Base-by-base conservation (phyloP, 805 yeast species). In the Sporopachydermia lactativora region DNA sequence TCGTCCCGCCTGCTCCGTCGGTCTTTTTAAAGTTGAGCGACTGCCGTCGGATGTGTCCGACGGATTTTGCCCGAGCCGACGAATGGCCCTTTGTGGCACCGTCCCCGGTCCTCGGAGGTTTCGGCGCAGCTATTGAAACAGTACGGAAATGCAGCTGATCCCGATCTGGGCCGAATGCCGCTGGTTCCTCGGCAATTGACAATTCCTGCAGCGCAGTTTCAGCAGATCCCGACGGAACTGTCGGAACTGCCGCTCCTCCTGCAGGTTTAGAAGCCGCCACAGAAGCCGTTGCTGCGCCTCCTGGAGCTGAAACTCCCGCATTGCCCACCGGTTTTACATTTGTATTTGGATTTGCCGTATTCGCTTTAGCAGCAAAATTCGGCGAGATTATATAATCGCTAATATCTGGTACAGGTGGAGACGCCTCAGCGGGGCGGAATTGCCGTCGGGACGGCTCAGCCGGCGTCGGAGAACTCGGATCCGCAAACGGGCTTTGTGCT, bases 31-130 rank as follows among this genome's bases (percentile, higher is more conserved):
- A 36, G 28, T 14, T 17, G 34, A 68, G 57, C 4, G 81, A 70
- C 44, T 76, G 79, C 49, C 75, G 77, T 52, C 83, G 71, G 15
- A 74, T 70, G 55, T 83, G 89, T n/a, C 88, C 86, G 39, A 83
- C 76, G 15, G 94, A 81, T 54, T 81, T 84, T 2, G 94, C 94
- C 51, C 95, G 72, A 1, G 94, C 94, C 11, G 85, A 75, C 31
- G 95, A 94, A 57, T 83, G 95, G 45, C 64, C 61, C 45, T 59
- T 66, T 37, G 58, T 43, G 15, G 43, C 39, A 19, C 43, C 45
- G 36, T 39, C 35, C 44, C 43, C 34, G 24, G 18, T 35, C 40
- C 34, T 38, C 42, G 31, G 43, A 37, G 17, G 36, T 28, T 17
- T 46, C 41, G 11, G 48, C 34, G 35, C 47, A 8, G 31, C 8